Evolutionary conservation across 345 rosid species (phyloP).

Genomic region (Salix purpurea): DNA sequence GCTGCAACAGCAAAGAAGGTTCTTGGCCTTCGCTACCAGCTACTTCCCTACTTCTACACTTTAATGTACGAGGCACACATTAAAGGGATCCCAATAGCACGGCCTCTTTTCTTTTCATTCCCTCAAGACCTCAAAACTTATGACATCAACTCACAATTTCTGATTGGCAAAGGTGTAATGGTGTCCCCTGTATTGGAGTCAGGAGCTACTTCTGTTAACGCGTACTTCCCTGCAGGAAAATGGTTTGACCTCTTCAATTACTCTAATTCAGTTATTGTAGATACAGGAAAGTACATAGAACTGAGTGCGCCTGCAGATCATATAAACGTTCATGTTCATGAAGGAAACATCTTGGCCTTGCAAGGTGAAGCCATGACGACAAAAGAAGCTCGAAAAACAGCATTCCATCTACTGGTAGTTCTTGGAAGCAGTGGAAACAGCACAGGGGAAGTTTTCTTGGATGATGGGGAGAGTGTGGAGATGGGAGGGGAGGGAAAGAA

Average conservation of each 20-base stretch:
- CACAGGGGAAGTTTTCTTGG: constrained; percentile 55
- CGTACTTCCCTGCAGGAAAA: constrained; percentile 63
- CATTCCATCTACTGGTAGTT: constrained; percentile 47
- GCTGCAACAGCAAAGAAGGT: constrained; percentile 60
- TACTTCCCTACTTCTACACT: constrained; percentile 70
- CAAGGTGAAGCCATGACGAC: constrained; percentile 68
- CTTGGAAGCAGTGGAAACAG: constrained; percentile 34
- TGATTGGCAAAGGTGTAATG: constrained; percentile 55
- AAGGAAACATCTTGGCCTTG: constrained; percentile 64
- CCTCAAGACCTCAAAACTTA: constrained; percentile 52
- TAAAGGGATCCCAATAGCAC: constrained; percentile 62
- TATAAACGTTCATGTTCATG: constrained; percentile 52
- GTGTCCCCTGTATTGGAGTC: constrained; percentile 50
- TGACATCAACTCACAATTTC: constrained; percentile 47
- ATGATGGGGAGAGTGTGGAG: constrained; percentile 50
- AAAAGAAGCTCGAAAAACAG: constrained; percentile 41
- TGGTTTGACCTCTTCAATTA: constrained; percentile 70
- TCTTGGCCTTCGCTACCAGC: constrained; percentile 59
- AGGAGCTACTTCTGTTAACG: constrained; percentile 35
- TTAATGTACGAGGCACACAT: constrained; percentile 57
- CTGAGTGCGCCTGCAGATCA: constrained; percentile 50
- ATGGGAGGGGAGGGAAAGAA: constrained; percentile 54
- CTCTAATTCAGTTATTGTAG: constrained; percentile 33
- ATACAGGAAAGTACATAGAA: constrained; percentile 31
- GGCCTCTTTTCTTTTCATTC: constrained; percentile 75